Conservation (phyloP, 2,329 filamentous ascomycete genomes). For the Myriosclerotinia curreyana region DNA sequence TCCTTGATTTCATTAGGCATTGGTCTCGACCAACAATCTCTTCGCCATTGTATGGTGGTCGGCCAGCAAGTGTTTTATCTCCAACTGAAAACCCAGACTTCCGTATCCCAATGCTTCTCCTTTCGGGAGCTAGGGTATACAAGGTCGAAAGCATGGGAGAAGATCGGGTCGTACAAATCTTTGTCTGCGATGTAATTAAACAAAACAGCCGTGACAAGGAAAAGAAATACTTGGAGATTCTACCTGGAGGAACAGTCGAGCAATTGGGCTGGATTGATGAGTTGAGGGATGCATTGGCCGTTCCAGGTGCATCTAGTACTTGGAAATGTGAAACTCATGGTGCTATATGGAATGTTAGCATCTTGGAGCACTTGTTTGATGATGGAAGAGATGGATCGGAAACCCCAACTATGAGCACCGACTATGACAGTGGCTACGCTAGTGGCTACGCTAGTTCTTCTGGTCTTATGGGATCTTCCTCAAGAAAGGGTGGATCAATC, state of each 20-base stretch:
- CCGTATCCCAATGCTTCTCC: conserved; percentile 1
- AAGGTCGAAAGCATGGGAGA: background rate
- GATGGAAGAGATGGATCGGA: background rate
- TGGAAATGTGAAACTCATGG: conserved; percentile 12
- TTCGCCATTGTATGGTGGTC: background rate
- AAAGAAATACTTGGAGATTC: conserved; percentile 13
- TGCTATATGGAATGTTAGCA: background rate
- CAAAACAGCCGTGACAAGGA: background rate
- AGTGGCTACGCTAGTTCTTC: conserved; percentile 4
- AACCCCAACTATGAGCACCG: no score
- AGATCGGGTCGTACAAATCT: background rate
- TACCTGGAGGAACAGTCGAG: background rate
- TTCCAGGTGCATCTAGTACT: background rate
- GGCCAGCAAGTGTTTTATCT: background rate
- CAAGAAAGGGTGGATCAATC: background rate
- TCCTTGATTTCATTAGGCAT: background rate
- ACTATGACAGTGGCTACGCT: background rate
- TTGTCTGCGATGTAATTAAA: background rate
- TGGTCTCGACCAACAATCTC: background rate
- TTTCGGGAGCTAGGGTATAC: background rate
- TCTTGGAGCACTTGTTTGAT: conserved; percentile 6
- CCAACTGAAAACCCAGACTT: background rate
- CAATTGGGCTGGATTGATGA: background rate
- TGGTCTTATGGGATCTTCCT: background rate
- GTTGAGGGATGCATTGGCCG: background rate